Percentiles rank a stretch among this genome's conserved stretches.
These are phyloP conservation scores for Micractinium conductrix DNA, from an alignment of 139 green algal species.

Conservation along the genomic window DNA sequence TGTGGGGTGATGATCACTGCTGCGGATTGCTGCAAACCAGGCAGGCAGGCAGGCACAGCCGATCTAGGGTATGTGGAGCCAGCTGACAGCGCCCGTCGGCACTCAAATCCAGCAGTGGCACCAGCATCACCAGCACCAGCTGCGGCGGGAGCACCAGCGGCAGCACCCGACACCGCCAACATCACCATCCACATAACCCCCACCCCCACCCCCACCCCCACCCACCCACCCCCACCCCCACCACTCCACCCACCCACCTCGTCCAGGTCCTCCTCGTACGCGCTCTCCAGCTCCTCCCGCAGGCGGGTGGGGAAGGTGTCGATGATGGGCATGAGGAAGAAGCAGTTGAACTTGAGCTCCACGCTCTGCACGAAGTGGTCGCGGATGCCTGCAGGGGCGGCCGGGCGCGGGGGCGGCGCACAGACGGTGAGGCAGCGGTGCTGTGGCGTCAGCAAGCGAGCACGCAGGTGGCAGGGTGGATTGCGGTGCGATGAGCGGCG, in stretches of 20 bases:
- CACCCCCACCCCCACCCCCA: background rate
- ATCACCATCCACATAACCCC: background rate
- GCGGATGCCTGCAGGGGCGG: slow-evolving; percentile 83
- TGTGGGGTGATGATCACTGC: background rate
- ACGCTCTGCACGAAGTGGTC: slow-evolving; percentile 89
- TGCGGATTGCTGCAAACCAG: background rate
- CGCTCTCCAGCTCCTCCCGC: slow-evolving; percentile 86
- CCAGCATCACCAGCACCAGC: too few species aligned
- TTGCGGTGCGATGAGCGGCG: background rate
- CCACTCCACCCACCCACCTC: slow-evolving; percentile 50
- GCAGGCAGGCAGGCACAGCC: background rate
- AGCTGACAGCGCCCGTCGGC: too few species aligned
- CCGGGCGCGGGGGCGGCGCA: background rate
- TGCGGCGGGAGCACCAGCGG: too few species aligned
- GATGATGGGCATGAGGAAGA: slow-evolving; percentile 98
- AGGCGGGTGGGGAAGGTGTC: slow-evolving; percentile 87
- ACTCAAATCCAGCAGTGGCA: too few species aligned
- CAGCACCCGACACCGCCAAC: background rate
- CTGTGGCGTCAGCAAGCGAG: background rate
- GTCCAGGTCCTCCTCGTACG: slow-evolving; percentile 87
- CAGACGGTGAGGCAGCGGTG: background rate
- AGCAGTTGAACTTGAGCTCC: slow-evolving; percentile 98
- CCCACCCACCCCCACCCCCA: background rate
- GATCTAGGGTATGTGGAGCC: too few species aligned
- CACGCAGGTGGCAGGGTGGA: background rate